Percentiles rank a stretch among this genome's conserved stretches.
These are phyloP conservation scores for Ophryocystis elektroscirrha DNA, from an alignment of 169 alveolate species.

Conservation along the genomic window DNA sequence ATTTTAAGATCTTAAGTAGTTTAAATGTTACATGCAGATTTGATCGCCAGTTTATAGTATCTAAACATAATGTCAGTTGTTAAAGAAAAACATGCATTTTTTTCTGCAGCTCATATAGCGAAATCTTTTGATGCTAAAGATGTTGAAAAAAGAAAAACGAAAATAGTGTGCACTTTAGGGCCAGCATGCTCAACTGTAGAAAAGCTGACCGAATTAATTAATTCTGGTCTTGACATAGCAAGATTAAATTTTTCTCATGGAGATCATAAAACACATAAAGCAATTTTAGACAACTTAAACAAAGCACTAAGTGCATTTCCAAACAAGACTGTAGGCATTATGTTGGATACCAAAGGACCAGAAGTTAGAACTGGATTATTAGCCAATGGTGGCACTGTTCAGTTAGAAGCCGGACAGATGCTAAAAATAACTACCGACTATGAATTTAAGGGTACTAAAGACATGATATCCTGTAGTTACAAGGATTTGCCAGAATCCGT, in stretches of 20 bases:
- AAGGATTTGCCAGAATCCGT: slow-evolving; percentile 69
- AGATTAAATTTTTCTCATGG: slow-evolving; percentile 96
- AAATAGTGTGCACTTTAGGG: slow-evolving; percentile 89
- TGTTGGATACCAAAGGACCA: slow-evolving; percentile 98
- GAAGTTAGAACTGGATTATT: slow-evolving; percentile 90
- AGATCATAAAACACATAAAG: slow-evolving; percentile 71
- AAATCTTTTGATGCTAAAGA: no score
- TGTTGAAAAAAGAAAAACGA: slow-evolving; percentile 48
- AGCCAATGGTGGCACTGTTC: slow-evolving; percentile 51
- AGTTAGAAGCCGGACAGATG: slow-evolving; percentile 62
- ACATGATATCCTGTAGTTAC: slow-evolving; percentile 72
- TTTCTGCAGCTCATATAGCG: no score
- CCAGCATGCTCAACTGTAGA: slow-evolving; percentile 76
- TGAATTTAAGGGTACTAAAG: slow-evolving; percentile 63
- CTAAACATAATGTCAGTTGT: no score
- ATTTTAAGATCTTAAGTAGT: no score
- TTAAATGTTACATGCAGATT: no score
- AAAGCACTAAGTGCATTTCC: slow-evolving; percentile 77
- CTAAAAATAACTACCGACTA: slow-evolving; percentile 75
- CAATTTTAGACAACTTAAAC: slow-evolving; percentile 48
- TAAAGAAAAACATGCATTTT: no score
- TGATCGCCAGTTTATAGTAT: no score
- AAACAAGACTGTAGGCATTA: slow-evolving; percentile 59
- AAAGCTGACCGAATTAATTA: slow-evolving; percentile 62
- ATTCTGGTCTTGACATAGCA: slow-evolving; percentile 86